phyloP scores from a whole-genome alignment of 768 basidiomycete species.

The Serpula lacrymans region DNA sequence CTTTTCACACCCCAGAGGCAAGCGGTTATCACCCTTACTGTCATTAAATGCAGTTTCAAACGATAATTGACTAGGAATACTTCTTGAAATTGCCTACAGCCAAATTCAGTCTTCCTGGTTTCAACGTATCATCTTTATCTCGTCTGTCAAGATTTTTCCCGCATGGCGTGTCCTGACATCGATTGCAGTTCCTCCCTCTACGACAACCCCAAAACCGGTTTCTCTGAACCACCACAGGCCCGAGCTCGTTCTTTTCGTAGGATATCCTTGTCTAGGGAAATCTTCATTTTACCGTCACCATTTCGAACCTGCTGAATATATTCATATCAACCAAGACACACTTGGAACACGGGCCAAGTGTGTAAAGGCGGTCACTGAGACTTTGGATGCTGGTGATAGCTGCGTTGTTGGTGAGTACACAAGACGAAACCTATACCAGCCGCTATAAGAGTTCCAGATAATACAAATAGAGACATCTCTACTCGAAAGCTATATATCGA shows the following conservation, averaged over 20 bases:
- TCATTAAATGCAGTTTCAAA: neutral
- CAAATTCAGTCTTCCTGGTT: conserved; percentile 58
- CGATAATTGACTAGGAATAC: conserved; percentile 57
- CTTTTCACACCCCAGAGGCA: conserved; percentile 86
- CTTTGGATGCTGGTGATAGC: conserved; percentile 52
- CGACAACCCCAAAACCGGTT: conserved; percentile 12
- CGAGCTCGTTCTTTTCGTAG: conserved; percentile 61
- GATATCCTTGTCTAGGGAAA: conserved; percentile 72
- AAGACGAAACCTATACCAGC: neutral
- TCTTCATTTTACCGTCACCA: conserved; percentile 71
- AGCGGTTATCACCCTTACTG: neutral
- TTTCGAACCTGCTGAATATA: conserved; percentile 67
- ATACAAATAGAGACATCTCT: conserved; percentile 77
- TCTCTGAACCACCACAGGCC: conserved; percentile 8
- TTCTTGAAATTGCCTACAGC: conserved; percentile 55
- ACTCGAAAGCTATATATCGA: conserved; percentile 74
- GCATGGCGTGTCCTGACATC: conserved; percentile 4
- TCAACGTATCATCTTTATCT: conserved; percentile 53
- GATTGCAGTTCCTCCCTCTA: conserved; percentile 39
- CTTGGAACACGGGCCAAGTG: conserved; percentile 76
- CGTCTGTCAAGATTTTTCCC: conserved; percentile 12
- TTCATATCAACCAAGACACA: conserved; percentile 85
- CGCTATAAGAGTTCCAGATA: conserved; percentile 50
- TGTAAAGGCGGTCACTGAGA: conserved; percentile 56
- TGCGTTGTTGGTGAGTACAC: conserved; percentile 71